A percentile compares a stretch with the other conserved stretches of the same genome.
These are phyloP conservation scores for Kandelia obovata DNA, from an alignment of 345 rosid species.

Conservation along the genomic window DNA sequence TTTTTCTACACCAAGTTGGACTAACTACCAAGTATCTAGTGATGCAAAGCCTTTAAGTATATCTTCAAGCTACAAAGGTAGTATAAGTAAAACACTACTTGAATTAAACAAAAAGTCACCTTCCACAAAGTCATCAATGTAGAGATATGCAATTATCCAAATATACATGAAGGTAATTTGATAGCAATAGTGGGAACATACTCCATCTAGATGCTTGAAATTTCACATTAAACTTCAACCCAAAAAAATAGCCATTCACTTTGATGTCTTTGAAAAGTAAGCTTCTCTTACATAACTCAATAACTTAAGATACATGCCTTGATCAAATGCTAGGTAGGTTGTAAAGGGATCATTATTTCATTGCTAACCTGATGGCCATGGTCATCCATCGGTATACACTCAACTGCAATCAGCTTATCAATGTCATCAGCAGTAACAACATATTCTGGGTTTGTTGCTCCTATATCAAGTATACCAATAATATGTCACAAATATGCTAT, in stretches of 20 bases:
- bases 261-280: neutral
- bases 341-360: slow-evolving; percentile 4
- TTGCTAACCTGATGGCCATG: slow-evolving; percentile 77
- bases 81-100: no score
- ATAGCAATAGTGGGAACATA: no score
- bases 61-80: no score
- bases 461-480: slow-evolving; percentile 33
- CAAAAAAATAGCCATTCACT: neutral
- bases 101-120: no score
- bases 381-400: slow-evolving; percentile 99
- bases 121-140: no score
- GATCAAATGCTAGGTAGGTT: slow-evolving; percentile 4
- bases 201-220: no score
- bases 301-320: neutral
- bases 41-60: no score
- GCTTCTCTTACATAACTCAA: neutral
- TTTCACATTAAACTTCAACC: no score
- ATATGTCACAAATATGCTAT: neutral
- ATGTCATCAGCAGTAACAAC: slow-evolving; percentile 97
- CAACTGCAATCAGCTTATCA: slow-evolving; percentile 89
- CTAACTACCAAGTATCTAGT: no score
- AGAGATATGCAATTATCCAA: no score
- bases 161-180: no score
- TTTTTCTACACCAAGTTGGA: neutral
- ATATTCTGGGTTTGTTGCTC: slow-evolving; percentile 97